Percentiles rank a stretch among this genome's conserved stretches.
Conservation (phyloP, 1,284 basidiomycete species). For the Pisolithus thermaeus region DNA sequence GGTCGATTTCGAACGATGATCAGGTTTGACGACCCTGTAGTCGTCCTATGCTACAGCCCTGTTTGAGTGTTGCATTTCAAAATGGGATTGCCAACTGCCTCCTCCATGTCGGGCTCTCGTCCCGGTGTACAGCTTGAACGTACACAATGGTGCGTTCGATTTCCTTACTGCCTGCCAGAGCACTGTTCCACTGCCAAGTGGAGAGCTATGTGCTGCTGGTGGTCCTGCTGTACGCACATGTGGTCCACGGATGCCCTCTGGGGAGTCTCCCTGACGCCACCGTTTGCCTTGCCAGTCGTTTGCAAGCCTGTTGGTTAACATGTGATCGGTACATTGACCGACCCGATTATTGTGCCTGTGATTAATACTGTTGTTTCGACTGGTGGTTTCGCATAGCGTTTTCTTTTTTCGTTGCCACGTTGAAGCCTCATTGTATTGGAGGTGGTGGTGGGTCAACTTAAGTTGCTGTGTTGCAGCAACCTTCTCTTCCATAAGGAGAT, state of each 20-base stretch:
- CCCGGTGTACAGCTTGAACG: background rate
- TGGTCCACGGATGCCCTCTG: background rate
- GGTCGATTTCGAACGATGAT: too few relatives aligned
- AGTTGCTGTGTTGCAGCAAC: background rate
- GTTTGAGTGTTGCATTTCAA: background rate
- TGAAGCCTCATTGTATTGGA: slow-evolving; percentile 18
- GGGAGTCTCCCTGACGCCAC: background rate
- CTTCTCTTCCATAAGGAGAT: slow-evolving; percentile 11
- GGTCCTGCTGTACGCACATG: background rate
- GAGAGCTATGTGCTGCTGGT: background rate
- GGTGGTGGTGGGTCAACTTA: background rate
- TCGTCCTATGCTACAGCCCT: background rate
- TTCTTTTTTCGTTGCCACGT: slow-evolving; percentile 16
- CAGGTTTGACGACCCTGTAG: background rate
- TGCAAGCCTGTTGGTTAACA: background rate
- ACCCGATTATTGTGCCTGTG: background rate
- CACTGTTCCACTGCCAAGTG: background rate
- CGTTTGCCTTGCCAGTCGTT: background rate
- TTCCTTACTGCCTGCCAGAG: background rate
- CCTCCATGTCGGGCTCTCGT: background rate
- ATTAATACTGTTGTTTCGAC: slow-evolving; percentile 4
- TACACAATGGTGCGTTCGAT: background rate
- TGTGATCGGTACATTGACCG: background rate
- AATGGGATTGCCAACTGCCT: background rate
- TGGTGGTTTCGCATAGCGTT: slow-evolving; percentile 17